Evolutionary conservation across 208 protist species (phyloP), one percentile per base, ranked within the genome.

Genomic region (Trypanosoma theileri): DNA sequence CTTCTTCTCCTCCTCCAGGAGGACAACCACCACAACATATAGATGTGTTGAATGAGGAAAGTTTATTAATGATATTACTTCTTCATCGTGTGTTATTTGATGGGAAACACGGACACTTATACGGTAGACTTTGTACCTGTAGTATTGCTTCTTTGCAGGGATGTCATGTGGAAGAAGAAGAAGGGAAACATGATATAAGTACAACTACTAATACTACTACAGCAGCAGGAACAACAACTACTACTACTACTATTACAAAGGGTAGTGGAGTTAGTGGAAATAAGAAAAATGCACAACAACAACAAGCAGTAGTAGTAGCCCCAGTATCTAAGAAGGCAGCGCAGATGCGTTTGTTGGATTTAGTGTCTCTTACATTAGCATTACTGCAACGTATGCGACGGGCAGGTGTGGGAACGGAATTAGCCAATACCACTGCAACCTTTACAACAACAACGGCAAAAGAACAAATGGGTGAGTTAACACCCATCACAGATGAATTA

Each of bases 361-460:
- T 48, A 0, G 26, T 69, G 14, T 45, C n/a, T 53, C 22, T 63
- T 19, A 31, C 57, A 12, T 12, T 76, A n/a, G 46, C n/a, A 22
- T 28, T 76, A 17, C 51, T 76, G 7, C 71, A 64, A 45, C 58
- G 50, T 19, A 69, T 76, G 64, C 54, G 71, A 17, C 44, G 64
- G 17, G 10, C 60, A 28, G 24, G 42, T 35, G 35, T 4, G 4
- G 17, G 28, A 35, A 35, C 28, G 6, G 28, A 6, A n/a, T 24
- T 9, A 40, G 26, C 28, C 28, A 35, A 6, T 6, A 6, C 28
- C 28, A 35, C n/a, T n/a, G 28, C 28, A 35, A 35, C 28, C 28
- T 8, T 6, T 8, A 35, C 28, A 8, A 35, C 28, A 35, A 35
- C 28, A 35, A 50, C 14, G 22, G 14, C 28, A 10, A 35, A 35